These are phyloP conservation scores for Daldinia decipiens DNA, from an alignment of 495 filamentous ascomycete genomes.

Conservation along the genomic window DNA sequence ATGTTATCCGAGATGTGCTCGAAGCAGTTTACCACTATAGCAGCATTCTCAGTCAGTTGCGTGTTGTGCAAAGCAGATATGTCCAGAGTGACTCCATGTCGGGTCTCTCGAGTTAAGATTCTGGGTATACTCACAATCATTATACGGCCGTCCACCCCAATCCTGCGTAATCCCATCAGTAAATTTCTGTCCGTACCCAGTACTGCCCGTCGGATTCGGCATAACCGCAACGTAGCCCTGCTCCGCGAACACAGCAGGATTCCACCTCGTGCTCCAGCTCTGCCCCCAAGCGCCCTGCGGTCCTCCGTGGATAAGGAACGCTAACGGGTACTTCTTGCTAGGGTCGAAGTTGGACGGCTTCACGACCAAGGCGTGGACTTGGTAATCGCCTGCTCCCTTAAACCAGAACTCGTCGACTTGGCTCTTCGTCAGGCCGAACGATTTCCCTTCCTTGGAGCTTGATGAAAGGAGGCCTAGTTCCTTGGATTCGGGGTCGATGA, in stretches of 20 bases:
- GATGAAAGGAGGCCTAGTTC: slow-evolving; percentile 67
- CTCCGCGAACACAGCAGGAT: slow-evolving; percentile 89
- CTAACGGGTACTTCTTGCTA: slow-evolving; percentile 79
- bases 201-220: slow-evolving; percentile 90
- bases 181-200: slow-evolving; percentile 83
- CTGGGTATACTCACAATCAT: slow-evolving; percentile 62
- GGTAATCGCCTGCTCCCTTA: slow-evolving; percentile 58
- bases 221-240: slow-evolving; percentile 88
- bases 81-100: too few relatives aligned
- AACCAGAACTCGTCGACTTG: slow-evolving; percentile 81
- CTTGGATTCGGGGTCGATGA: slow-evolving; percentile 64
- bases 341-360: slow-evolving; percentile 82
- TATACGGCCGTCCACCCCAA: slow-evolving; percentile 84
- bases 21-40: slow-evolving; percentile 74
- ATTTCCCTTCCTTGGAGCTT: slow-evolving; percentile 70
- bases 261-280: slow-evolving; percentile 89
- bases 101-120: too few relatives aligned
- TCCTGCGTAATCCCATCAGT: slow-evolving; percentile 77
- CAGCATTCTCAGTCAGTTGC: background rate
- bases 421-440: slow-evolving; percentile 71
- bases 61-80: background rate
- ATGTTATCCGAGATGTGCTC: slow-evolving; percentile 79
- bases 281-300: slow-evolving; percentile 88
- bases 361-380: slow-evolving; percentile 81
- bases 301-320: slow-evolving; percentile 87